Evolutionary conservation across 805 yeast species (phyloP).

Genomic region (Ogataea nonfermentans): DNA sequence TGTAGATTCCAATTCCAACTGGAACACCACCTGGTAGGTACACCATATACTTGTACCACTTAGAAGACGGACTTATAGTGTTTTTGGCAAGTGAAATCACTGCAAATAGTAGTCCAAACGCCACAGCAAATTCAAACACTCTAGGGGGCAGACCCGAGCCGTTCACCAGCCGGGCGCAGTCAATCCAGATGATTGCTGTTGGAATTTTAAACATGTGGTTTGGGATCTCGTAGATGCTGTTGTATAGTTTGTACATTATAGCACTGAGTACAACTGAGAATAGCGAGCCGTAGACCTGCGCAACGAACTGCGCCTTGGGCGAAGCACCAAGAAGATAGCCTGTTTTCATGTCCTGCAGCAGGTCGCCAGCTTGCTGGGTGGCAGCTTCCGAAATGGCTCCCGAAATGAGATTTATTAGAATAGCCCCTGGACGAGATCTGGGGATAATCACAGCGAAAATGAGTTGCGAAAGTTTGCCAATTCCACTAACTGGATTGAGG

Average conservation of each 20-base stretch:
- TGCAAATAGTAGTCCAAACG: constrained; percentile 69
- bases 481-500: constrained; percentile 93
- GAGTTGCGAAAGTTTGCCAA: constrained; percentile 90
- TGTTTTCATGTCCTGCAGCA: constrained; percentile 95
- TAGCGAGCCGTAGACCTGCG: constrained; percentile 83
- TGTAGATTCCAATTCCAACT: constrained; percentile 94
- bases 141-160: constrained; percentile 87
- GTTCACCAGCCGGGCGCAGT: constrained; percentile 88
- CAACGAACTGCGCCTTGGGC: constrained; percentile 86
- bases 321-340: constrained; percentile 91
- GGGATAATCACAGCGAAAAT: constrained; percentile 83
- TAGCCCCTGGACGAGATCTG: constrained; percentile 69
- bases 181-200: constrained; percentile 95
- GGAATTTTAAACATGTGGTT: constrained; percentile 81
- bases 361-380: constrained; percentile 97
- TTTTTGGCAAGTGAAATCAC: constrained; percentile 63
- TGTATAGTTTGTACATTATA: constrained; percentile 79
- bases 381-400: constrained; percentile 99
- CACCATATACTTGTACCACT: constrained; percentile 38
- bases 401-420: constrained; percentile 81
- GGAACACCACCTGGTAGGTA: constrained; percentile 94
- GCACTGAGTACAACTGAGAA: constrained; percentile 83
- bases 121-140: constrained; percentile 58
- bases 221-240: constrained; percentile 81
- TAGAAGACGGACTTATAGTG: constrained; percentile 37